Evolutionary conservation across 2,329 filamentous ascomycete genomes (phyloP), one percentile per base, ranked within the genome.

Genomic region (Aspergillus hortae): DNA sequence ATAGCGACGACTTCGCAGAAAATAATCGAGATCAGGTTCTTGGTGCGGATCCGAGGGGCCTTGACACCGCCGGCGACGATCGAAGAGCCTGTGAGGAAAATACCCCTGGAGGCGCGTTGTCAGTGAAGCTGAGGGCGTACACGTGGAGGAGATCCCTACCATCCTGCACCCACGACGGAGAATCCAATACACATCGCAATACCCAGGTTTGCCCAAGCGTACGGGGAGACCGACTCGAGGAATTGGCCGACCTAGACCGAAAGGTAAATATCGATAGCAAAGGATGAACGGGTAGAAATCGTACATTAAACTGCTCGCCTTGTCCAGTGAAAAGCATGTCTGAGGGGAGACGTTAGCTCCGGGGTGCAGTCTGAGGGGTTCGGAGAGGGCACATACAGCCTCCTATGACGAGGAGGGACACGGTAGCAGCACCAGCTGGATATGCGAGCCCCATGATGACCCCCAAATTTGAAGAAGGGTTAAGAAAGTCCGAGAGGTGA

Each of bases 1-100:
- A 99, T 99, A 74, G 94, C 94, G 67, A 99, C 94, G 68, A 99
- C 94, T 78, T 99, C 94, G 80, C 94, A 99, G 78, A 99, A 99
- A 77, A 99, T 97, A 75, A 99, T 99, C 66, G 92, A 97, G 72
- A 99, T 97, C 68, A 99, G 77, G 80, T 99, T 99, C 86, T 99
- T 99, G 58, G 94, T 99, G 72, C 94, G 90, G 76, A 99, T 99
- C 65, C 94, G 88, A 35, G 95, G 95, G 43, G 94, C 92, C 74
- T 89, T 92, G 68, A 99, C 94, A 78, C 94, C 94, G 64, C 90
- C 94, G 67, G 95, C 95, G 61, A 99, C 83, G 71, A 99, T 99
- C 53, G 94, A 96, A 53, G 92, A 95, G 64, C 95, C 95, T 32
- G 94, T 99, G 63, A 97, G 94, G 77, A 99, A 94, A 73, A 99